Conservation (phyloP, 495 filamentous ascomycete species). For the Penicillium taxi region DNA sequence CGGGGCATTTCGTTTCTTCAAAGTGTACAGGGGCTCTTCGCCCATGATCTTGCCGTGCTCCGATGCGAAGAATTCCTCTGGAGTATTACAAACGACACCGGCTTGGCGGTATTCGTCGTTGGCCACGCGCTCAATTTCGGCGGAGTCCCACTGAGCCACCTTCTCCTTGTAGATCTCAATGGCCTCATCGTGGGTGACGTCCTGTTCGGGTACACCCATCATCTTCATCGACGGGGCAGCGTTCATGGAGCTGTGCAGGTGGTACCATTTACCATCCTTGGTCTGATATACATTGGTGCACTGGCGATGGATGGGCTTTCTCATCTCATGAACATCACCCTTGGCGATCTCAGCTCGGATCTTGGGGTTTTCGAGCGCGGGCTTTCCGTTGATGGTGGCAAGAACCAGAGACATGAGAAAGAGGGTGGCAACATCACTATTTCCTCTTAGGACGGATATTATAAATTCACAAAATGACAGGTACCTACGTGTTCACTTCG, state of each 20-base stretch:
- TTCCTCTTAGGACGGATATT: neutral
- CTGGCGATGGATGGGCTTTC: slow-evolving; percentile 9
- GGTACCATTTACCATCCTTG: slow-evolving; percentile 45
- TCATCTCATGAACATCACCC: slow-evolving; percentile 1
- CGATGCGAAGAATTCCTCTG: slow-evolving; percentile 37
- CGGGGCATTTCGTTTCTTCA: neutral
- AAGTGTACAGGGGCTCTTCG: neutral
- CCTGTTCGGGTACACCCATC: slow-evolving; percentile 29
- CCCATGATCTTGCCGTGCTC: slow-evolving; percentile 36
- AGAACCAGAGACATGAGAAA: slow-evolving; percentile 28
- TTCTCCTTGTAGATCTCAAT: slow-evolving; percentile 1
- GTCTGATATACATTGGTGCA: slow-evolving; percentile 47
- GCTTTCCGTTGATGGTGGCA: slow-evolving; percentile 9
- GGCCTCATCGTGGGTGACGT: slow-evolving; percentile 1
- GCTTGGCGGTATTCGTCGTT: slow-evolving; percentile 45
- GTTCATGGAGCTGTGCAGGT: slow-evolving; percentile 47
- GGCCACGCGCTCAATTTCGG: slow-evolving; percentile 34
- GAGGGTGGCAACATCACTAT: slow-evolving; percentile 27
- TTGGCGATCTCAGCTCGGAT: neutral
- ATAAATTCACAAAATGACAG: neutral
- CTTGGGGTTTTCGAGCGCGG: neutral
- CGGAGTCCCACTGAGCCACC: slow-evolving; percentile 1
- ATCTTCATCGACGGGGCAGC: slow-evolving; percentile 33
- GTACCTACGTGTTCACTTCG: neutral
- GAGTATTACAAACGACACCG: slow-evolving; percentile 41